Conservation (phyloP, 192 early-diverging fungal genomes). For the Backusella luteola region DNA sequence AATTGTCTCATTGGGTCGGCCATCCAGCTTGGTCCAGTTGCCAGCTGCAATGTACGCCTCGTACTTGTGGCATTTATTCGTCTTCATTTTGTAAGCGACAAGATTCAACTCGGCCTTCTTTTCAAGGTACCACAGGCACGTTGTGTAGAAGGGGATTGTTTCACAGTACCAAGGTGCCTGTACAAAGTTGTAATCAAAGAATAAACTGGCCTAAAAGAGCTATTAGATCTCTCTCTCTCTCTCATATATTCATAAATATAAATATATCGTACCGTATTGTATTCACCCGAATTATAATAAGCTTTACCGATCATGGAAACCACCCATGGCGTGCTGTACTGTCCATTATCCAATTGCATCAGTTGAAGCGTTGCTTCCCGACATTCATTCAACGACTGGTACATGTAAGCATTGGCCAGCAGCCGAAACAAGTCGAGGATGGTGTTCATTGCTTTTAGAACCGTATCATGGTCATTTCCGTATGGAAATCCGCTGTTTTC, state of each 20-base stretch:
- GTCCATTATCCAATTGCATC: conserved; percentile 30
- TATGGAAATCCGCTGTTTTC: background rate
- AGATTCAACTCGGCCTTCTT: conserved; percentile 32
- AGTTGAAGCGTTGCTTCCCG: conserved; percentile 17
- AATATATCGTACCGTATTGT: conserved; percentile 16
- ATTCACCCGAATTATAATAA: conserved; percentile 31
- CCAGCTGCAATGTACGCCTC: conserved; percentile 35
- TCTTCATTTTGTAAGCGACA: conserved; percentile 30
- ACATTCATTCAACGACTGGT: conserved; percentile 30
- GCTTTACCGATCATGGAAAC: conserved; percentile 25
- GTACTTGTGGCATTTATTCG: conserved; percentile 24
- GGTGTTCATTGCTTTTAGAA: conserved; percentile 8
- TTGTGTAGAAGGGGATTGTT: conserved; percentile 28
- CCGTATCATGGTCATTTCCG: background rate
- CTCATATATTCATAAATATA: too few relatives aligned
- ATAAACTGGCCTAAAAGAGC: conserved; percentile 10
- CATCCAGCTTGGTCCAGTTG: conserved; percentile 27
- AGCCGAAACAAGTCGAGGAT: background rate
- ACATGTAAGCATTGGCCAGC: conserved; percentile 18
- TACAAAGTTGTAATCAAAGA: conserved; percentile 26
- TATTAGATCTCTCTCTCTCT: too few relatives aligned
- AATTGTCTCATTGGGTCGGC: conserved; percentile 22
- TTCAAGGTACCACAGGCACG: conserved; percentile 31
- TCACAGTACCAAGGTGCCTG: conserved; percentile 36
- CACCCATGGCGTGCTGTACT: conserved; percentile 30